Conservation (phyloP, 768 basidiomycete species). For the Hygrocybe coccinea region DNA sequence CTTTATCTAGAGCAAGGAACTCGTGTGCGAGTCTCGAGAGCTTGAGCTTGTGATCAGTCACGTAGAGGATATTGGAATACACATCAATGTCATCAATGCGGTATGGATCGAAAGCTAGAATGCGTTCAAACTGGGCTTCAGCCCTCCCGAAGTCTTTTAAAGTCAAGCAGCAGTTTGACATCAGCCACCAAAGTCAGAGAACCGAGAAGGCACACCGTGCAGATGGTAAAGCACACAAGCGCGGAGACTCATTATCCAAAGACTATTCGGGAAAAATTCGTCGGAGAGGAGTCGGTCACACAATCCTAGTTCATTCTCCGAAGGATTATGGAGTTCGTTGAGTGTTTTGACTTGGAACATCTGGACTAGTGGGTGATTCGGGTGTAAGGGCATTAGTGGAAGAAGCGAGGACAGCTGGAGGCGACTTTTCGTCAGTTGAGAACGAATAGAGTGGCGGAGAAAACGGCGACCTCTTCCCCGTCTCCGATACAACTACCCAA, state of each 20-base stretch:
- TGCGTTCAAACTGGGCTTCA: constrained; percentile 77
- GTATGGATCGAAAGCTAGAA: constrained; percentile 76
- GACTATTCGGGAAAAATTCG: constrained; percentile 73
- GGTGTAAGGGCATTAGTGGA: constrained; percentile 43
- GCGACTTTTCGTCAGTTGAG: constrained; percentile 14
- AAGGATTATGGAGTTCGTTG: constrained; percentile 84
- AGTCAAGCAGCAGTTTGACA: constrained; percentile 8
- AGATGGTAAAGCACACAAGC: constrained; percentile 87
- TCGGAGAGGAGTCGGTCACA: constrained; percentile 72
- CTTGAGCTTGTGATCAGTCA: constrained; percentile 83
- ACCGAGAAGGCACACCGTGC: constrained; percentile 59
- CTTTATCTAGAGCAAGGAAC: constrained; percentile 82
- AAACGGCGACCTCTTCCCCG: constrained; percentile 69
- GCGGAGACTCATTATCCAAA: constrained; percentile 81
- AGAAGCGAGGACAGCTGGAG: constrained; percentile 45
- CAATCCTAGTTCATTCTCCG: constrained; percentile 76
- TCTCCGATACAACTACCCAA: constrained; percentile 77
- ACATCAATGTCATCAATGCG: constrained; percentile 94
- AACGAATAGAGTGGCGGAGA: constrained; percentile 1
- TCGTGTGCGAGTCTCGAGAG: constrained; percentile 89
- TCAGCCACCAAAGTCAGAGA: constrained; percentile 2
- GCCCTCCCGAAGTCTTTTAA: constrained; percentile 80
- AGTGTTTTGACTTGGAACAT: constrained; percentile 83
- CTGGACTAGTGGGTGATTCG: constrained; percentile 48
- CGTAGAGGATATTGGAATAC: constrained; percentile 95